These are phyloP conservation scores for Tubosaeta sp. DNA, from an alignment of 768 basidiomycete genomes.

Conservation along the genomic window DNA sequence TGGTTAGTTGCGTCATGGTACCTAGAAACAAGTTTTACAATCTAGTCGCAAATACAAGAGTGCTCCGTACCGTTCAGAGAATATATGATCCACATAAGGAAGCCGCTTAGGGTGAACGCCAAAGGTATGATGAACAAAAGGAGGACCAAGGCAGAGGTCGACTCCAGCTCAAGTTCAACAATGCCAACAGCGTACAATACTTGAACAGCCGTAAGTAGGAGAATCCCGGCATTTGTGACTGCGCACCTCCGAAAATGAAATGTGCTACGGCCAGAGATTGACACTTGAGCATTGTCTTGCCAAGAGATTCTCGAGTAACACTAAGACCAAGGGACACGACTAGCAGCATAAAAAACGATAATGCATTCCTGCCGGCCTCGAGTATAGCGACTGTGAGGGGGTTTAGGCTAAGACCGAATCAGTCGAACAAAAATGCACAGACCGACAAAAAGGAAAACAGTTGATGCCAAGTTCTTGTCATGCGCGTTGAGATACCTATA, in stretches of 20 bases:
- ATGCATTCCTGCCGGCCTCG: slow-evolving; percentile 89
- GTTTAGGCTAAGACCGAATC: slow-evolving; percentile 1
- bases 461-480: slow-evolving; percentile 66
- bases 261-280: slow-evolving; percentile 79
- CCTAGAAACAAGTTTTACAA: slow-evolving; percentile 40
- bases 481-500: slow-evolving; percentile 93
- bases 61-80: slow-evolving; percentile 70
- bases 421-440: slow-evolving; percentile 21
- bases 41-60: not conserved
- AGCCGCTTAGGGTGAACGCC: slow-evolving; percentile 92
- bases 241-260: slow-evolving; percentile 90
- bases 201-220: slow-evolving; percentile 29
- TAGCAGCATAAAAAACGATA: slow-evolving; percentile 93
- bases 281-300: slow-evolving; percentile 78
- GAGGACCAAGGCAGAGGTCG: slow-evolving; percentile 78
- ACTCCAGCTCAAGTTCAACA: slow-evolving; percentile 88
- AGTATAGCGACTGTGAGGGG: slow-evolving; percentile 75
- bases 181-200: slow-evolving; percentile 94
- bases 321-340: slow-evolving; percentile 90
- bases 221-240: not conserved
- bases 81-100: slow-evolving; percentile 95
- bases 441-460: slow-evolving; percentile 93
- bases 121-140: slow-evolving; percentile 91
- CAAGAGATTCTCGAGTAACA: slow-evolving; percentile 87
- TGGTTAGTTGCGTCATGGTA: slow-evolving; percentile 81